These are phyloP conservation scores for Myriosclerotinia curreyana DNA, from an alignment of 2,329 filamentous ascomycete species.

Conservation along the genomic window DNA sequence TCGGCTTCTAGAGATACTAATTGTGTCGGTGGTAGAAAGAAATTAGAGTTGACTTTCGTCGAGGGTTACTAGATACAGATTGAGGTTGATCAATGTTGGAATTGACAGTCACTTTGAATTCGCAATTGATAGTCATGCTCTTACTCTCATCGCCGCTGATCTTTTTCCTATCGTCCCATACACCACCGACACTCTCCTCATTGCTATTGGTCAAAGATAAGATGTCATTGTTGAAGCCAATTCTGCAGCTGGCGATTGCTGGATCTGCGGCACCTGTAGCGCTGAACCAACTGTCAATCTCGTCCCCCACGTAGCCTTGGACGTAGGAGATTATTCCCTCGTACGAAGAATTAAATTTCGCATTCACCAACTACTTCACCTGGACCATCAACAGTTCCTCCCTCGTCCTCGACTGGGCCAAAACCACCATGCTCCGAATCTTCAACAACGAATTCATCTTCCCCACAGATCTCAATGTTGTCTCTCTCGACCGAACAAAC, in stretches of 20 bases:
- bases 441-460: slow-evolving; percentile 36
- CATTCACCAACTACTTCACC: slow-evolving; percentile 41
- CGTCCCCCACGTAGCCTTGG: slow-evolving; percentile 34
- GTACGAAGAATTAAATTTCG: slow-evolving; percentile 27
- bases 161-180: slow-evolving; percentile 58
- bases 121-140: slow-evolving; percentile 53
- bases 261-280: slow-evolving; percentile 42
- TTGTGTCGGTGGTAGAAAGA: slow-evolving; percentile 35
- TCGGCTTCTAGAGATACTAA: slow-evolving; percentile 28
- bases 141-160: slow-evolving; percentile 58
- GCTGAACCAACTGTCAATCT: slow-evolving; percentile 37
- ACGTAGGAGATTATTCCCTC: slow-evolving; percentile 27
- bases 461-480: slow-evolving; percentile 36
- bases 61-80: slow-evolving; percentile 43
- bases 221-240: slow-evolving; percentile 49
- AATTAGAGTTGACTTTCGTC: slow-evolving; percentile 37
- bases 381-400: slow-evolving; percentile 51
- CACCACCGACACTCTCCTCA: slow-evolving; percentile 48
- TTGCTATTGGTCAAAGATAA: slow-evolving; percentile 55
- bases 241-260: slow-evolving; percentile 56
- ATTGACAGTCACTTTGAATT: slow-evolving; percentile 48
- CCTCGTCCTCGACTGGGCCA: slow-evolving; percentile 47
- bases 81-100: slow-evolving; percentile 47
- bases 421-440: slow-evolving; percentile 46
- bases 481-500: slow-evolving; percentile 18